phyloP scores from a whole-genome alignment of 257 asterid genomes.

The Anisodus acutangulus region DNA sequence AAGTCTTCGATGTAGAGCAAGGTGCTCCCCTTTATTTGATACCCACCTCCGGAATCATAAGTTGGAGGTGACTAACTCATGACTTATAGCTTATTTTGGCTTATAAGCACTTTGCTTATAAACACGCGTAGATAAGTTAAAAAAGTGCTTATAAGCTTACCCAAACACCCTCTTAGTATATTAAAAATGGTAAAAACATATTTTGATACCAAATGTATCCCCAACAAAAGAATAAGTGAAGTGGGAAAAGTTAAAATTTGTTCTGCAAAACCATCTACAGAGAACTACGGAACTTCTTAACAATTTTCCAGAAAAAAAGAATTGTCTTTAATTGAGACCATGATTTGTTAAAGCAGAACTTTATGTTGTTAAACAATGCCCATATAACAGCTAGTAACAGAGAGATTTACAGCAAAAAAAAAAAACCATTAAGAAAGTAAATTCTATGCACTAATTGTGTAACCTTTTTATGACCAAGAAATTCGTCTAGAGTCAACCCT shows the following conservation, averaged over 20 bases:
- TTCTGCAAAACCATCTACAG: background rate
- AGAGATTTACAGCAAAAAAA: background rate
- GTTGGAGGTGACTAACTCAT: too few relatives aligned
- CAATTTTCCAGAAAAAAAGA: background rate
- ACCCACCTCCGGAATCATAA: too few relatives aligned
- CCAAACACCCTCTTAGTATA: background rate
- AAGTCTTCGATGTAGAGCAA: too few relatives aligned
- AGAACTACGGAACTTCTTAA: background rate
- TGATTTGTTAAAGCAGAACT: background rate
- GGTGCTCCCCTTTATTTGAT: too few relatives aligned
- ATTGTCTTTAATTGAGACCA: background rate
- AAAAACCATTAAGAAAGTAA: background rate
- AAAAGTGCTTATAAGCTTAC: too few relatives aligned
- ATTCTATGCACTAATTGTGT: background rate
- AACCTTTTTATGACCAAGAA: background rate
- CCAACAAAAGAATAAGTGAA: background rate
- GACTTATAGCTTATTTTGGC: too few relatives aligned
- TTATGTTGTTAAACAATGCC: background rate
- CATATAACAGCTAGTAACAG: background rate
- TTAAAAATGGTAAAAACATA: background rate
- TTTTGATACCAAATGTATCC: background rate
- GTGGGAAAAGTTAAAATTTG: background rate
- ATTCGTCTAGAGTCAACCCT: too few relatives aligned
- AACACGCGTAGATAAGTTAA: too few relatives aligned
- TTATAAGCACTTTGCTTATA: too few relatives aligned